Conservation (phyloP, 2,329 filamentous ascomycete species). For the Cordyceps tenuipes region DNA sequence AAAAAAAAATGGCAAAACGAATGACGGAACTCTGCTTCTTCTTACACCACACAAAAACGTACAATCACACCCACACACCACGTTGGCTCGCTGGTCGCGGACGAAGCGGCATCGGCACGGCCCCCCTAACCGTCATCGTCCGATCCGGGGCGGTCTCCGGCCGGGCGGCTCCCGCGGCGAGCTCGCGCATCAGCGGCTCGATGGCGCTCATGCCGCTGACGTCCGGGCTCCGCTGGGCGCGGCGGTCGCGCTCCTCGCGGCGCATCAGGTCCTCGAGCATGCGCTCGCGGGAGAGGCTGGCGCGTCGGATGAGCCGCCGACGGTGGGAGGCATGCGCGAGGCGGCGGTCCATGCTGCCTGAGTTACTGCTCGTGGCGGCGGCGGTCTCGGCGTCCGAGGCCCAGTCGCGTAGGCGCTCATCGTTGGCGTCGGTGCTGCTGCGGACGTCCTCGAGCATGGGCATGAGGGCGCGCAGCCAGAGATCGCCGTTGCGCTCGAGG, state of each 20-base stretch:
- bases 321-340: slow-evolving; percentile 11
- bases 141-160: not conserved
- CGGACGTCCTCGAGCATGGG: slow-evolving; percentile 37
- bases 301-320: slow-evolving; percentile 17
- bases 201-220: slow-evolving; percentile 30
- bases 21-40: not conserved
- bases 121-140: not conserved
- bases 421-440: slow-evolving; percentile 7
- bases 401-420: slow-evolving; percentile 19
- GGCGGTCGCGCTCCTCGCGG: slow-evolving; percentile 6
- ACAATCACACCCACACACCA: not conserved
- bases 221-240: slow-evolving; percentile 18
- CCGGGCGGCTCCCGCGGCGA: slow-evolving; percentile 21
- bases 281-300: slow-evolving; percentile 22
- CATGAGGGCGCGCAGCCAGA: slow-evolving; percentile 35
- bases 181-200: slow-evolving; percentile 37
- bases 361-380: not conserved
- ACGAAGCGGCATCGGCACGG: slow-evolving; percentile 9
- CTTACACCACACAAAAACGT: not conserved
- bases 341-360: slow-evolving; percentile 6
- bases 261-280: slow-evolving; percentile 23
- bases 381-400: slow-evolving; percentile 25
- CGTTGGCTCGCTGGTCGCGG: not conserved
- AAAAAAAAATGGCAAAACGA: not conserved
- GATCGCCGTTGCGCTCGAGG: slow-evolving; percentile 39